Evolutionary conservation across 164 flowering plant species (phyloP), one percentile per base, ranked within the genome.

Genomic region (Cinnamomum chago): DNA sequence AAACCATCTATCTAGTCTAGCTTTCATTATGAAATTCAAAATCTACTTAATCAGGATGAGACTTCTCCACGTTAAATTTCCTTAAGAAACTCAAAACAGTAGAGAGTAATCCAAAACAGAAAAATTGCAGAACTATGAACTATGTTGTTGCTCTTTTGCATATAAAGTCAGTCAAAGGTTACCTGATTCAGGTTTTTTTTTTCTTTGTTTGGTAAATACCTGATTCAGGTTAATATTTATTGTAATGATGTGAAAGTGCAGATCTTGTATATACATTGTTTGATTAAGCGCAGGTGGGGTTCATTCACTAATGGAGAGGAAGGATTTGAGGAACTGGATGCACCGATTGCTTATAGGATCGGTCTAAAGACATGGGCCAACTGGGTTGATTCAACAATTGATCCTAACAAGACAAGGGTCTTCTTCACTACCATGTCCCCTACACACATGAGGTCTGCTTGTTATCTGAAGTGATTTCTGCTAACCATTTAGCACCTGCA

Each of bases 351-450:
- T 6, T 91, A 86, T 76, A 76, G 91, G 2, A 76, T 90, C 85
- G 87, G 82, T 0, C 79, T 91, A 86, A 88, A 85, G 82, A 92
- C 88, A 65, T 77, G 90, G 97, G 68, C 89, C 78, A 87, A 85
- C 85, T 95, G 99, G 98, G 88, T 82, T 7, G 70, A 78, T 70
- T 81, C 75, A 68, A 86, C 87, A 25, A 81, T 85, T 86, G 86
- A 87, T 74, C 86, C 76, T 2, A 76, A 75, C 78, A 91, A 81
- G 51, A 84, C 88, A 2, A 86, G 89, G 75, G 87, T 88, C 73
- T 90, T 91, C 82, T 91, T 91, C 81, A 76, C 90, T 24, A 86
- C 88, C 83, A 87, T 91, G 93, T 89, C 92, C 10, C 93, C 95
- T 50, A 62, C 87, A 40, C 96, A 91, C 77, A 82, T 84, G 75